These are phyloP conservation scores for Sechiopsis laciniata DNA, from an alignment of 306 rosid species.

Conservation along the genomic window DNA sequence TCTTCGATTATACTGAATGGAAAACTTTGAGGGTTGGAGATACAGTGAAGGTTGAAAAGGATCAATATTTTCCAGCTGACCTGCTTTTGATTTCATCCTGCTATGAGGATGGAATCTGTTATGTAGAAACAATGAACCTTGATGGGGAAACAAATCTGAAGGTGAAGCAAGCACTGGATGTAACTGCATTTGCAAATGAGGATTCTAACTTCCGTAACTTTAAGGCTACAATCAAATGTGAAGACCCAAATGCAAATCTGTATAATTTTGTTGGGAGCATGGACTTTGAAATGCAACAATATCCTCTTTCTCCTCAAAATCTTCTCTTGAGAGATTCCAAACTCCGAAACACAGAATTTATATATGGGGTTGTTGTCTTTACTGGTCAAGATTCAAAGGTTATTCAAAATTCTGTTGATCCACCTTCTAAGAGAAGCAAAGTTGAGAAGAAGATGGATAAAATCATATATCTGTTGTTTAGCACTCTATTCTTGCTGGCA, in stretches of 20 bases:
- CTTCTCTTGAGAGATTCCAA: slow-evolving; percentile 94
- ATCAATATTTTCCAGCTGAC: slow-evolving; percentile 90
- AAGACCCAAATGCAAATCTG: slow-evolving; percentile 90
- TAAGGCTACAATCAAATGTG: slow-evolving; percentile 70
- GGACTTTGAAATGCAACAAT: slow-evolving; percentile 51
- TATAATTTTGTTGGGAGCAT: slow-evolving; percentile 77
- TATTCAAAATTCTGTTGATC: slow-evolving; percentile 77
- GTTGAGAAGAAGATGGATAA: slow-evolving; percentile 90
- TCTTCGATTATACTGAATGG: slow-evolving; percentile 58
- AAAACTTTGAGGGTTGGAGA: slow-evolving; percentile 87
- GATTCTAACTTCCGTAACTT: slow-evolving; percentile 43
- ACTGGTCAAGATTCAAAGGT: slow-evolving; percentile 88
- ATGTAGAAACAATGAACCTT: slow-evolving; percentile 95
- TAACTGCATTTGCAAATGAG: slow-evolving; percentile 50
- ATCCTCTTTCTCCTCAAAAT: slow-evolving; percentile 73
- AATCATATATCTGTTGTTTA: slow-evolving; percentile 77
- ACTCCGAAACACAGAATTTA: slow-evolving; percentile 80
- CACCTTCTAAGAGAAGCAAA: slow-evolving; percentile 93
- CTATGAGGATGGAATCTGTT: slow-evolving; percentile 85
- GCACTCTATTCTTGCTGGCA: slow-evolving; percentile 60
- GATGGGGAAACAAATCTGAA: slow-evolving; percentile 97
- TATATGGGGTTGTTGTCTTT: slow-evolving; percentile 79
- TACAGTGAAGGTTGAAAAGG: slow-evolving; percentile 72
- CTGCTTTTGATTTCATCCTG: slow-evolving; percentile 81
- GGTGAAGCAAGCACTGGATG: slow-evolving; percentile 78